Base-by-base conservation (phyloP, 306 rosid genomes). In the Luffa aegyptiaca region DNA sequence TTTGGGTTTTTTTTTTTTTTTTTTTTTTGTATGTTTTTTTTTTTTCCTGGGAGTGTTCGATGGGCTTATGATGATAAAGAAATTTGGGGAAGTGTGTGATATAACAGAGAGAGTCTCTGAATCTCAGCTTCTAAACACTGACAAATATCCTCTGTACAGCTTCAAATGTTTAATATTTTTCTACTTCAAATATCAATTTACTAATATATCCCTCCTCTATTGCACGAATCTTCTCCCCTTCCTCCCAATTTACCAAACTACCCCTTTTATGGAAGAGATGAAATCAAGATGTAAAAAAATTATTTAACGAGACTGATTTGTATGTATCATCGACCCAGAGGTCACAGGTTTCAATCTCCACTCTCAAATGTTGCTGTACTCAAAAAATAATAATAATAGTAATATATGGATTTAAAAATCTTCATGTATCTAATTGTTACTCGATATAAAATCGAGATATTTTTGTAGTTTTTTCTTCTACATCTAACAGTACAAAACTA, bases 91-190 rank as follows among this genome's bases (percentile, higher is more conserved):
- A 76, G 80, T 76, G 69, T 76, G 68, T 55, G 80, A 39, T 39
- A 75, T 71, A 71, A 71, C 77, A 26, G 77, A 71, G 77, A 4
- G 78, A 49, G 61, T 31, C 78, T 73, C 44, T 73, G 59, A 73
- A 73, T 73, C 26, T 73, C 78, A 76, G 63, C 41, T 81, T 80
- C 48, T 55, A 55, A 80, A 46, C 80, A 78, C 88, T 86, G 88
- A 88, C 92, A 88, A 88, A 87, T 90, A 87, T 88, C 90, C 81
- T 52, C 80, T 78, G 76, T 84, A 72, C 58, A 81, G 76, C 82
- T 81, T 85, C 83, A 62, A 45, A 80, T 63, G 79, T 78, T 80
- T 20, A 59, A 69, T 51, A 12, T 10, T 46, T 64, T 59, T 41
- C 41, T 8, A 14, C 21, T 57, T 57, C 70, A 53, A 2, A 2